Evolutionary conservation across 2,329 filamentous ascomycete genomes (phyloP).

Genomic region (Trichoderma lentiforme): DNA sequence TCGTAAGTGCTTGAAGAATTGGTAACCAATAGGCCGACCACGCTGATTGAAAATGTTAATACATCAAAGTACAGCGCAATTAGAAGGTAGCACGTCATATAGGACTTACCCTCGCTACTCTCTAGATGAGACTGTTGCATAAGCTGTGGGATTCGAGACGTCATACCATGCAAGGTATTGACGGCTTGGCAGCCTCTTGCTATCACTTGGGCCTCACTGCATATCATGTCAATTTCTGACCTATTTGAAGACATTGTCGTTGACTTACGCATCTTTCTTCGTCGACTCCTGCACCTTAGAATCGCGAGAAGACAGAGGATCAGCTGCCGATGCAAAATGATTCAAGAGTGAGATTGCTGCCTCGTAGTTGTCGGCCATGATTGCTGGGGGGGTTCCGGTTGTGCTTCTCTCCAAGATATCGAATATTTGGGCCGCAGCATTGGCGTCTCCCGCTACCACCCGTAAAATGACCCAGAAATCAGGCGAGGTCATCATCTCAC

Average conservation of each 20-base stretch:
- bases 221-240: constrained; percentile 45
- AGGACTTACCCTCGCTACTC: constrained; percentile 65
- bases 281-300: neutral
- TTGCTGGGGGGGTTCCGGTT: constrained; percentile 69
- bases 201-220: constrained; percentile 54
- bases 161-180: constrained; percentile 76
- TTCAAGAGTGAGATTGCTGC: constrained; percentile 80
- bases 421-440: constrained; percentile 76
- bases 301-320: constrained; percentile 1
- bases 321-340: constrained; percentile 82
- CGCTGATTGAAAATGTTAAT: constrained; percentile 48
- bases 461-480: constrained; percentile 95
- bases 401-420: constrained; percentile 79
- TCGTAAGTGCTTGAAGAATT: constrained; percentile 82
- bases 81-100: neutral
- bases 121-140: constrained; percentile 94
- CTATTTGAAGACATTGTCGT: neutral
- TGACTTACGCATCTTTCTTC: neutral
- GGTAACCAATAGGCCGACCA: constrained; percentile 99
- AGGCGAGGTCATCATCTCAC: constrained; percentile 91
- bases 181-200: constrained; percentile 77
- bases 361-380: constrained; percentile 95
- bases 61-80: neutral
- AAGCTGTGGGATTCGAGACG: constrained; percentile 74
- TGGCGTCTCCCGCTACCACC: constrained; percentile 64